phyloP scores from a whole-genome alignment of 148 eudicot species.

The Amaranthus hypochondriacus region DNA sequence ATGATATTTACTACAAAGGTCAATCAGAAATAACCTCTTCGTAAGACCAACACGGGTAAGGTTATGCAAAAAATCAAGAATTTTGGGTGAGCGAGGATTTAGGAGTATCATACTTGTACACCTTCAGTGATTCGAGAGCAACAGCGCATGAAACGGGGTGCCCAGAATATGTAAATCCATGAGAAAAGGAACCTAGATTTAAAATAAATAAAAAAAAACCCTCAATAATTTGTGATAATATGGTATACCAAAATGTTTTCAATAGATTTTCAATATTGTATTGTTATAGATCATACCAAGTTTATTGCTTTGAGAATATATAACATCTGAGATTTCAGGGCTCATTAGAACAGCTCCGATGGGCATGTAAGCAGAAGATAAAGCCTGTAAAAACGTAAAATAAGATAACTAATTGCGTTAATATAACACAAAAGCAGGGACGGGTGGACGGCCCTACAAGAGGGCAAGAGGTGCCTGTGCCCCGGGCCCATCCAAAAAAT shows the following conservation, averaged over 20 bases:
- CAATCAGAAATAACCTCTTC: too few species aligned
- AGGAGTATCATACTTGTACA: slow-evolving; percentile 72
- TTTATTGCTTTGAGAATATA: slow-evolving; percentile 80
- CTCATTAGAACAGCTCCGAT: slow-evolving; percentile 94
- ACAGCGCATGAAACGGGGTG: slow-evolving; percentile 98
- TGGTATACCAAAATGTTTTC: background rate
- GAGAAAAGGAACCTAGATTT: slow-evolving; percentile 63
- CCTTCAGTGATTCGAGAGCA: slow-evolving; percentile 79
- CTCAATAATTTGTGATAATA: background rate
- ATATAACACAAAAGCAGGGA: background rate
- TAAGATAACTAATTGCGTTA: slow-evolving; percentile 1
- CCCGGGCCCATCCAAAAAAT: too few species aligned
- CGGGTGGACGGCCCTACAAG: too few species aligned
- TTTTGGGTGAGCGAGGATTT: background rate
- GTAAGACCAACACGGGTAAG: too few species aligned
- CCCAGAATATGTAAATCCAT: slow-evolving; percentile 97
- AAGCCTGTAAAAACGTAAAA: slow-evolving; percentile 48
- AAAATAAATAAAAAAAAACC: background rate
- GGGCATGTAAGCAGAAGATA: slow-evolving; percentile 94
- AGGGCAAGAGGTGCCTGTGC: too few species aligned
- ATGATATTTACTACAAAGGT: too few species aligned
- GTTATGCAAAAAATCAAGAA: background rate
- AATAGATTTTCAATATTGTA: background rate
- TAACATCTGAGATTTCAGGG: slow-evolving; percentile 78
- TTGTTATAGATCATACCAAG: slow-evolving; percentile 52